These are phyloP conservation scores for Colletotrichum sp. DNA, from an alignment of 2,329 filamentous ascomycete species.

Conservation along the genomic window DNA sequence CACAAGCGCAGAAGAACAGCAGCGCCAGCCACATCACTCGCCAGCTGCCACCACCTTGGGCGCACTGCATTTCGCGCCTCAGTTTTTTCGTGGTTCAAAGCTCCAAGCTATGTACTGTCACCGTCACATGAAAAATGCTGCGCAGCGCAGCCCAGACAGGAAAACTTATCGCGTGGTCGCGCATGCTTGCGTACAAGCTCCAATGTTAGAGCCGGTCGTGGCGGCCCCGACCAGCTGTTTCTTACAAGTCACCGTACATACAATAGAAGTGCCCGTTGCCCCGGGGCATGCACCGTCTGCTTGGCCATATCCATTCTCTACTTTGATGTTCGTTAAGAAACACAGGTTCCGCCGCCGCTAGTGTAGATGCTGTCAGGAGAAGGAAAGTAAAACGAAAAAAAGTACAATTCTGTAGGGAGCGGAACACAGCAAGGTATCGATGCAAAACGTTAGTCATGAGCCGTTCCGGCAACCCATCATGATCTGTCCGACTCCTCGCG, in stretches of 20 bases:
- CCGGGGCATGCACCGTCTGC: neutral
- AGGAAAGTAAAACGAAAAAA: neutral
- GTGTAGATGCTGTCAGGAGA: constrained; percentile 12
- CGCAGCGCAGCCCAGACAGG: neutral
- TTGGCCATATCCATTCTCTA: neutral
- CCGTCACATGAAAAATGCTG: neutral
- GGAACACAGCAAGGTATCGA: constrained; percentile 17
- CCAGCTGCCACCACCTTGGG: neutral
- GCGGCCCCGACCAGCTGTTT: neutral
- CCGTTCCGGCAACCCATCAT: constrained; percentile 24
- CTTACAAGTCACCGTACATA: neutral
- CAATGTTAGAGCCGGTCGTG: neutral
- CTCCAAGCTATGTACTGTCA: neutral
- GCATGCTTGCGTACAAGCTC: neutral
- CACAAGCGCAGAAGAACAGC: neutral
- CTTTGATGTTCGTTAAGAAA: constrained; percentile 7
- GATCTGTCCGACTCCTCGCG: constrained; percentile 74
- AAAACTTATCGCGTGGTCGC: neutral
- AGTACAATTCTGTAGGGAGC: constrained; percentile 8
- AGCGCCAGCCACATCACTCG: neutral
- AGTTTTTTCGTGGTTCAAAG: neutral
- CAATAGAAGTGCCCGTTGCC: neutral
- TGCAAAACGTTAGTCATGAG: constrained; percentile 13
- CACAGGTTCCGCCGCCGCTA: constrained; percentile 9
- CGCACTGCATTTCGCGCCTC: neutral